A percentile compares a stretch with the other conserved stretches of the same genome.
These are phyloP conservation scores for Exophiala lecanii-corni DNA, from an alignment of 2,329 filamentous ascomycete species.

Conservation along the genomic window DNA sequence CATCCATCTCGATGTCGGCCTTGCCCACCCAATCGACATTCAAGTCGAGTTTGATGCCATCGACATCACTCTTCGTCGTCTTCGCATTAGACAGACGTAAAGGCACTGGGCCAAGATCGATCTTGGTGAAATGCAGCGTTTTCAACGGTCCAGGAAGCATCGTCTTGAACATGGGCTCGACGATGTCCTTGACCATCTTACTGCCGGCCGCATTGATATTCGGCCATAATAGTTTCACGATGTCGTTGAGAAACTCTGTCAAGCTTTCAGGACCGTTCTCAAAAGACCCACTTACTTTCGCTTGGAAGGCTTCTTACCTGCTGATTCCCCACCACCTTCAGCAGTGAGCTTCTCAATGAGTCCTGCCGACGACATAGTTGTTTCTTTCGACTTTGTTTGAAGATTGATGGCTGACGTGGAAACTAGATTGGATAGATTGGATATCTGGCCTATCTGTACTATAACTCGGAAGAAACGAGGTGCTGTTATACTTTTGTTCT, in stretches of 20 bases:
- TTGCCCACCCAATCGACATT: conserved; percentile 23
- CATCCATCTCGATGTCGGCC: conserved; percentile 22
- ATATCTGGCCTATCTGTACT: too few species aligned
- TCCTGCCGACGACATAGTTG: conserved; percentile 17
- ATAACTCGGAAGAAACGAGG: too few species aligned
- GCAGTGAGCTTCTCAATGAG: conserved; percentile 21
- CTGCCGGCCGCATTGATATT: conserved; percentile 22
- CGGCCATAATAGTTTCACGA: conserved; percentile 20
- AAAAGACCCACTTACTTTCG: conserved; percentile 5
- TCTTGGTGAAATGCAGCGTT: conserved; percentile 22
- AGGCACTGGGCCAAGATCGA: conserved; percentile 21
- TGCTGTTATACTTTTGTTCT: too few species aligned
- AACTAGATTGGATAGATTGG: too few species aligned
- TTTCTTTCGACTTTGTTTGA: too few species aligned
- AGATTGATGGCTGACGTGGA: too few species aligned
- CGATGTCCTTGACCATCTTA: conserved; percentile 24
- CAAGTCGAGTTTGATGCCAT: conserved; percentile 22
- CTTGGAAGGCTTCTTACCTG: conserved; percentile 19
- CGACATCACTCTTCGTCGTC: conserved; percentile 18
- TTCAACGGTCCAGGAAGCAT: conserved; percentile 21
- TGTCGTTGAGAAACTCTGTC: conserved; percentile 23
- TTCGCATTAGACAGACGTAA: conserved; percentile 20
- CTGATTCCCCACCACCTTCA: conserved; percentile 19
- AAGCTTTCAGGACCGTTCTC: conserved; percentile 8
- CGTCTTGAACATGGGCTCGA: conserved; percentile 23